These are phyloP conservation scores for Colletotrichum sp. DNA, from an alignment of 2,329 filamentous ascomycete species.

Conservation along the genomic window DNA sequence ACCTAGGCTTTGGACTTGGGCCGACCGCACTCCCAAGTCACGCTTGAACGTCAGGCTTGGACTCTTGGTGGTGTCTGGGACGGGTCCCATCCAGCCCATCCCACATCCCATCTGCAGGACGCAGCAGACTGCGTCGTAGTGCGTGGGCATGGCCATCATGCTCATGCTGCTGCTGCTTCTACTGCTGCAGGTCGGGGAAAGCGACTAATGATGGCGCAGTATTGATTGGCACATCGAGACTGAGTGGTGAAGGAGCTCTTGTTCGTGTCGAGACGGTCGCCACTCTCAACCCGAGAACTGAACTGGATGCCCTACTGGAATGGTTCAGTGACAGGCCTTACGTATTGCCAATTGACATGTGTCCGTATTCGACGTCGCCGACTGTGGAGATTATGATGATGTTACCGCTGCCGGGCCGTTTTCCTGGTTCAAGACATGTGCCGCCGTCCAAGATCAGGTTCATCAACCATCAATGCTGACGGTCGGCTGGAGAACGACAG, in stretches of 20 bases:
- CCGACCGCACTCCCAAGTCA: neutral
- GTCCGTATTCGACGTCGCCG: neutral
- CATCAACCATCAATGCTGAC: neutral
- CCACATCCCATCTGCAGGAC: slow-evolving; percentile 6
- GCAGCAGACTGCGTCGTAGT: neutral
- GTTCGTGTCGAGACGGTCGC: neutral
- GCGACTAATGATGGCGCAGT: neutral
- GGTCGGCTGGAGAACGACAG: neutral
- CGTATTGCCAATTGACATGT: neutral
- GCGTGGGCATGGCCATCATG: slow-evolving; percentile 5
- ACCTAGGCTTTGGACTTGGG: neutral
- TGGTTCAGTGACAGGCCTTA: neutral
- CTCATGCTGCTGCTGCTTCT: neutral
- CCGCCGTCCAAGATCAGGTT: neutral
- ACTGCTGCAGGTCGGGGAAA: slow-evolving; percentile 2
- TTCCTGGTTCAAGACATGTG: neutral
- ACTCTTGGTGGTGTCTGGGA: neutral
- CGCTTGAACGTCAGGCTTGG: slow-evolving; percentile 20
- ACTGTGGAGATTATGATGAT: neutral
- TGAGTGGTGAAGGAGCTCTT: neutral
- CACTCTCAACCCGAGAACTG: neutral
- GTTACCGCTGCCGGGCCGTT: neutral
- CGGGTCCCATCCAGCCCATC: neutral
- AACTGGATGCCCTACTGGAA: neutral
- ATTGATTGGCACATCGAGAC: neutral